Conservation (phyloP, 345 rosid genomes). For the Hibiscus tridactylites region DNA sequence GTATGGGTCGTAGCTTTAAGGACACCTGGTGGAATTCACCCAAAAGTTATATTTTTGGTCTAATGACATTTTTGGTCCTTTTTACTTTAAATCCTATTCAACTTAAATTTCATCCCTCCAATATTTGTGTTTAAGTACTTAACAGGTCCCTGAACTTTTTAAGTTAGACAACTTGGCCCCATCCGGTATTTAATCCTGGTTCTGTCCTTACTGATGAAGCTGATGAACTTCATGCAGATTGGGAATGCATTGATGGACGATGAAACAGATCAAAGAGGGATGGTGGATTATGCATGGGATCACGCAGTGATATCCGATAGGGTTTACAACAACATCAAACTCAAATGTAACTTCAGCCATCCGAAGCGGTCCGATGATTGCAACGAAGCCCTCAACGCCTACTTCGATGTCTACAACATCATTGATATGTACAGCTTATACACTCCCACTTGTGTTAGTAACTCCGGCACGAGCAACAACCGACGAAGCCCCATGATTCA, state of each 20-base stretch:
- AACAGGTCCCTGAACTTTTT: no score
- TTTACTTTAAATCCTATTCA: no score
- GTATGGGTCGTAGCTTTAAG: no score
- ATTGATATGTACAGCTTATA: slow-evolving; percentile 81
- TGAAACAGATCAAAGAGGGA: slow-evolving; percentile 62
- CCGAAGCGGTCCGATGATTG: slow-evolving; percentile 25
- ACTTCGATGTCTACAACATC: slow-evolving; percentile 39
- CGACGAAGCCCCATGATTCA: slow-evolving; percentile 17
- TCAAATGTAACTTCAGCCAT: slow-evolving; percentile 41
- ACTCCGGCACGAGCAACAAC: slow-evolving; percentile 9
- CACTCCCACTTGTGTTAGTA: slow-evolving; percentile 33
- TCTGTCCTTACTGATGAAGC: no score
- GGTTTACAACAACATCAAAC: slow-evolving; percentile 34
- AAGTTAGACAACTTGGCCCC: no score
- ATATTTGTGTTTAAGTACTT: no score
- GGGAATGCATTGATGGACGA: slow-evolving; percentile 76
- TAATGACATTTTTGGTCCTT: no score
- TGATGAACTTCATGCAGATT: slow-evolving; percentile 29
- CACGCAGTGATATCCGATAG: slow-evolving; percentile 76
- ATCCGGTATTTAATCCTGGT: no score
- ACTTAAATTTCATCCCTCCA: no score
- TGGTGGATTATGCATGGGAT: slow-evolving; percentile 75
- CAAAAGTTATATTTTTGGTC: no score
- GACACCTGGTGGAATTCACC: no score
- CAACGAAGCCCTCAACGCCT: slow-evolving; percentile 24